Evolutionary conservation across 495 filamentous ascomycete genomes (phyloP).

Genomic region (Physcia stellaris): DNA sequence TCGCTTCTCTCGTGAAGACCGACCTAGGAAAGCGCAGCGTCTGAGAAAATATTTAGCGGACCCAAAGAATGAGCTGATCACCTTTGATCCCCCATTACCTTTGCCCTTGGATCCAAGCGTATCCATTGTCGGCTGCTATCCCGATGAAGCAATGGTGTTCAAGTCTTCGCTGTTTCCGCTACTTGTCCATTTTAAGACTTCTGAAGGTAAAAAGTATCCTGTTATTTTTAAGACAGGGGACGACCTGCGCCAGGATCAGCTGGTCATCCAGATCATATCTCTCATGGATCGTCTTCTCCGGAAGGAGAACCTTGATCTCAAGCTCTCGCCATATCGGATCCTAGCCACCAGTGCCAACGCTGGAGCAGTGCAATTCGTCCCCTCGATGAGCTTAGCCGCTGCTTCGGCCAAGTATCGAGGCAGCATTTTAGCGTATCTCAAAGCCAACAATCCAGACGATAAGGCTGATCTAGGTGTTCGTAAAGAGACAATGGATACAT

Average conservation of each 20-base stretch:
- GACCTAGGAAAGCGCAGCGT: constrained; percentile 64
- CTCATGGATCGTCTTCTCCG: constrained; percentile 93
- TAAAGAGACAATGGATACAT: constrained; percentile 87
- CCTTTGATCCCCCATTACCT: constrained; percentile 75
- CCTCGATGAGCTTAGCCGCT: constrained; percentile 65
- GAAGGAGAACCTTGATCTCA: constrained; percentile 95
- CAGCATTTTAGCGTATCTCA: constrained; percentile 74
- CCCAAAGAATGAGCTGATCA: constrained; percentile 71
- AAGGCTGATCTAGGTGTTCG: constrained; percentile 72
- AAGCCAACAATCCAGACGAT: constrained; percentile 79
- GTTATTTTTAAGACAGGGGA: constrained; percentile 97
- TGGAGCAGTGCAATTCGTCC: constrained; percentile 85
- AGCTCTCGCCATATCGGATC: constrained; percentile 89
- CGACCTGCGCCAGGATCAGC: constrained; percentile 91
- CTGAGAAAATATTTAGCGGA: constrained; percentile 75
- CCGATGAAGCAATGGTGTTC: constrained; percentile 83
- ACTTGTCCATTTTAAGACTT: constrained; percentile 78
- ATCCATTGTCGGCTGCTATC: constrained; percentile 60
- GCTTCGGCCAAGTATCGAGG: constrained; percentile 69
- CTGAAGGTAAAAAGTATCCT: constrained; percentile 62
- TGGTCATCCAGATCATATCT: constrained; percentile 96
- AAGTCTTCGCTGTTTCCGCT: constrained; percentile 88
- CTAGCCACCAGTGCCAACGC: constrained; percentile 82
- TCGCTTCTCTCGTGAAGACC: constrained; percentile 63
- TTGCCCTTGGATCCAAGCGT: constrained; percentile 81